A percentile compares a stretch with the other conserved stretches of the same genome.
Conservation (phyloP, 1,139 yeast species). For the Saccharomyces pastorianus region DNA sequence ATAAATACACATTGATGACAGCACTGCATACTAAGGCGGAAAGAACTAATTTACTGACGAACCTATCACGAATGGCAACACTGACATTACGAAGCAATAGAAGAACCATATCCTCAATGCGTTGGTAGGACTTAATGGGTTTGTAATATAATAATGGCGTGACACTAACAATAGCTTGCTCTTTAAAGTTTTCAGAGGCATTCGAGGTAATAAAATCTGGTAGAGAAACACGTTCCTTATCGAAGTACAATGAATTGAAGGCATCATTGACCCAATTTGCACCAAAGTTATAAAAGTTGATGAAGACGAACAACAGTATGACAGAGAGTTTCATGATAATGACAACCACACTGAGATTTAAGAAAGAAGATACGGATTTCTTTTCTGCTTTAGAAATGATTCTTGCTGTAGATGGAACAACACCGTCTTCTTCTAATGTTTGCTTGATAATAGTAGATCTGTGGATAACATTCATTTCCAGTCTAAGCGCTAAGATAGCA, state of each 20-base stretch:
- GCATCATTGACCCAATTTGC: slow-evolving; percentile 62
- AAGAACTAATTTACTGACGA: slow-evolving; percentile 70
- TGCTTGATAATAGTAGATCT: slow-evolving; percentile 72
- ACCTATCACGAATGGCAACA: slow-evolving; percentile 69
- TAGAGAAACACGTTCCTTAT: slow-evolving; percentile 16
- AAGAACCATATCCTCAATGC: slow-evolving; percentile 56
- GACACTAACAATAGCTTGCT: slow-evolving; percentile 51
- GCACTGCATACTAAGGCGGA: slow-evolving; percentile 69
- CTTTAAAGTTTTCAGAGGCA: slow-evolving; percentile 12
- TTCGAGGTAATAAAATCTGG: slow-evolving; percentile 21
- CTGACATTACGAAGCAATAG: slow-evolving; percentile 51
- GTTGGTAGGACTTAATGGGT: slow-evolving; percentile 56
- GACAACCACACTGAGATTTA: slow-evolving; percentile 38
- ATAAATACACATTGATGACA: slow-evolving; percentile 72
- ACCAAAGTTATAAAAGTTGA: slow-evolving; percentile 68
- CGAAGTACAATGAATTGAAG: slow-evolving; percentile 33
- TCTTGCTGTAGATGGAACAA: slow-evolving; percentile 65
- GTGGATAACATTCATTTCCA: slow-evolving; percentile 84
- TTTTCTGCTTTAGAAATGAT: slow-evolving; percentile 50
- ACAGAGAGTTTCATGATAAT: slow-evolving; percentile 58
- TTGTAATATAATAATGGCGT: slow-evolving; percentile 61
- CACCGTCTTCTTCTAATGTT: slow-evolving; percentile 91
- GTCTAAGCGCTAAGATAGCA: slow-evolving; percentile 78
- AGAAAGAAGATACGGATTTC: slow-evolving; percentile 18
- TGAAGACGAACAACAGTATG: slow-evolving; percentile 58